Percentiles rank a stretch among this genome's conserved stretches.
Conservation (phyloP, 179 eudicot genomes). For the Beta macrorhiza region DNA sequence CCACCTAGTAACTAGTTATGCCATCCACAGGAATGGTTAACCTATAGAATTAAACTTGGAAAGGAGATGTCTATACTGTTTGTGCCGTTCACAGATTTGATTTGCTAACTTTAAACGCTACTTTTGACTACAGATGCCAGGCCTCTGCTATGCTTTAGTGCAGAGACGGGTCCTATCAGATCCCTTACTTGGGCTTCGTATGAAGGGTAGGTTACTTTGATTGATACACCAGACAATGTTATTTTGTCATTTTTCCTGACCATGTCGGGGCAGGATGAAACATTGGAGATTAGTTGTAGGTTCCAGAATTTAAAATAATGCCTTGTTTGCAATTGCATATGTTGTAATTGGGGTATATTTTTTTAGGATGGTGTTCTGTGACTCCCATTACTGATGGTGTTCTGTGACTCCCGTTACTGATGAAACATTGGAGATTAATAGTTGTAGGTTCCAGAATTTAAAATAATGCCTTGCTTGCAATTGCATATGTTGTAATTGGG, state of each 20-base stretch:
- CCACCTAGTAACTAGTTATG: neutral
- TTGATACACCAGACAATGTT: neutral
- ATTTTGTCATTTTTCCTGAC: neutral
- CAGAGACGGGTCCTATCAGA: slow-evolving; percentile 92
- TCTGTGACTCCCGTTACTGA: neutral
- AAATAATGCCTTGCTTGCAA: neutral
- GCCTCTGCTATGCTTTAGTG: slow-evolving; percentile 82
- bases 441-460: neutral
- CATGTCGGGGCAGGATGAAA: neutral
- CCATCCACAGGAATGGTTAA: neutral
- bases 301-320: neutral
- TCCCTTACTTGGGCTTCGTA: slow-evolving; percentile 86
- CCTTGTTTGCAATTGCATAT: neutral
- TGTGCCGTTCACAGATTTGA: neutral
- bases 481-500: neutral
- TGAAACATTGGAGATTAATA: neutral
- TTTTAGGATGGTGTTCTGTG: neutral
- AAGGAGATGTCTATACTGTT: no score
- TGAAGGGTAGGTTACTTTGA: slow-evolving; percentile 57
- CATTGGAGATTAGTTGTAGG: neutral
- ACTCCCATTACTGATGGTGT: neutral
- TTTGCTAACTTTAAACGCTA: slow-evolving; percentile 21
- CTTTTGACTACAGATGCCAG: slow-evolving; percentile 56
- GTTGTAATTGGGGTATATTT: neutral
- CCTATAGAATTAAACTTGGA: neutral